Evolutionary conservation across 2,329 filamentous ascomycete species (phyloP), one percentile per base, ranked within the genome.

Genomic region (Phyllosticta paracitricarpa): DNA sequence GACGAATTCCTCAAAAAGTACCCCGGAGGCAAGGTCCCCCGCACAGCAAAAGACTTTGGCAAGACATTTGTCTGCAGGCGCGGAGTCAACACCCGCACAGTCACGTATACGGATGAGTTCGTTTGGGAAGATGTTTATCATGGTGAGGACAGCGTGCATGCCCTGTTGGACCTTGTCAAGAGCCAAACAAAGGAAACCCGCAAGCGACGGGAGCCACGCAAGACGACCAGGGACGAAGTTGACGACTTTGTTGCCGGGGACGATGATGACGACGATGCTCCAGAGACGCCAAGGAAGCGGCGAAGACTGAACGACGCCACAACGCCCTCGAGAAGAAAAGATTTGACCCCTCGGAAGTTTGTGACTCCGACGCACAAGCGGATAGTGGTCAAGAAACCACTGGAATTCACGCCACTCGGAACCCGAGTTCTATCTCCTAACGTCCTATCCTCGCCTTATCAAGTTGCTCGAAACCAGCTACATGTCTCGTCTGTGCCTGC

Each of bases 401-500:
- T 99, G 40, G 92, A 97, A 70, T 97, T 97, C 69, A 99, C 94
- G 0, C 94, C 94, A 0, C 78, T 99, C n/a, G 91, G 91, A 6
- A 97, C 91, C 14, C 87, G 94, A 51, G 82, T 89, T 22, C 81
- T 99, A 3, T 90, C 90, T 1, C 88, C 89, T 4, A 84, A 89
- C 66, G 82, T 89, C 61, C 83, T 91, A 53, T 85, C 87, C 2
- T 96, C 94, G 0, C 94, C 94, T 0, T 97, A 97, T 70, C 91
- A 96, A 68, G 83, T 95, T 63, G 95, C 94, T 56, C 86, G 95
- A 22, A 91, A 86, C 28, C 87, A 89, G 54, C 83, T 99, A 1
- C 94, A 99, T 71, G 94, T 99, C 28, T 94, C 95, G 0, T 90
- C 94, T 0, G 92, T 99, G 2, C 94, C 94, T 0, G 82, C 87